Evolutionary conservation across 805 yeast genomes (phyloP).

Genomic region (Myxozyma lipomycoides): DNA sequence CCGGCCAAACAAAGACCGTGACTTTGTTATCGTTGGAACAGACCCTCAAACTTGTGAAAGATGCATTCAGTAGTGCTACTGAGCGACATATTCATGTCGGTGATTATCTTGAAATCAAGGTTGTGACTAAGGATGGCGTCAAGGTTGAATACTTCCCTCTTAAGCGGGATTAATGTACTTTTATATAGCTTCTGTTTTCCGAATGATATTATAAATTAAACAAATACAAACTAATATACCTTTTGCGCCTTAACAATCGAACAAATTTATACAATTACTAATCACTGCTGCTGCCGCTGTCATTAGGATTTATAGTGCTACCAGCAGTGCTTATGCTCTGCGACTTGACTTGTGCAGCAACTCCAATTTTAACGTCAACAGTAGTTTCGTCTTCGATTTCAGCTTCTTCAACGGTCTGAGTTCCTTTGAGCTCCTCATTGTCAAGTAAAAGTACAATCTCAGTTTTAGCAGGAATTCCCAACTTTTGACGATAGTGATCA

Average conservation of each 20-base stretch:
- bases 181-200: slow-evolving; percentile 2
- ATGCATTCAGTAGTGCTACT: slow-evolving; percentile 93
- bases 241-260: background rate
- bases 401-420: slow-evolving; percentile 11
- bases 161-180: slow-evolving; percentile 64
- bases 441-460: slow-evolving; percentile 16
- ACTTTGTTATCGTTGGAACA: slow-evolving; percentile 68
- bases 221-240: background rate
- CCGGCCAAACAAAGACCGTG: slow-evolving; percentile 61
- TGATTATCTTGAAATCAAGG: slow-evolving; percentile 86
- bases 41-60: slow-evolving; percentile 81
- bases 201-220: background rate
- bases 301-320: background rate
- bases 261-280: background rate
- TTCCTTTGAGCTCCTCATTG: slow-evolving; percentile 14
- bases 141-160: slow-evolving; percentile 77
- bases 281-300: background rate
- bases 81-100: slow-evolving; percentile 99
- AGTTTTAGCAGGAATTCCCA: background rate
- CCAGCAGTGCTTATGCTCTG: no score
- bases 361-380: slow-evolving; percentile 22
- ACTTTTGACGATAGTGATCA: slow-evolving; percentile 8
- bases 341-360: no score
- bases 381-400: slow-evolving; percentile 29
- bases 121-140: slow-evolving; percentile 91